phyloP scores from a whole-genome alignment of 2,329 filamentous ascomycete species.

The Byssochlamys sp. region DNA sequence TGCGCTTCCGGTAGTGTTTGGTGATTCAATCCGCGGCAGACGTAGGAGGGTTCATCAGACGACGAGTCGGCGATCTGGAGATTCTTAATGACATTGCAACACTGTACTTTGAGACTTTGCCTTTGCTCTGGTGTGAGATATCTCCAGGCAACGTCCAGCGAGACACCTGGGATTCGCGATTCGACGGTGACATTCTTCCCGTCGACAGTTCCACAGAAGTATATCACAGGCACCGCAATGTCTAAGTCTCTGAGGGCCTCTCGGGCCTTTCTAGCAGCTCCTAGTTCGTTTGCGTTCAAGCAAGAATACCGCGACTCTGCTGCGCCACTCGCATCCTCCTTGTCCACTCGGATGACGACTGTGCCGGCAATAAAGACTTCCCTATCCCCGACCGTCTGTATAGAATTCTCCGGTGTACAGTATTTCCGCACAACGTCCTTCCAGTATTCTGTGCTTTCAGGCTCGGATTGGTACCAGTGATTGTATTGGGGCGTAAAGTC shows the following conservation, averaged over 20 bases:
- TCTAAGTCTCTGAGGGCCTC: constrained; percentile 22
- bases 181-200: constrained; percentile 32
- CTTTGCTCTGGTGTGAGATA: constrained; percentile 27
- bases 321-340: constrained; percentile 15
- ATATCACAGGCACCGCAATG: constrained; percentile 25
- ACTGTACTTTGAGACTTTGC: constrained; percentile 25
- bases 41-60: constrained; percentile 23
- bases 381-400: constrained; percentile 20
- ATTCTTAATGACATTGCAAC: constrained; percentile 23
- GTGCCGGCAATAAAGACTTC: constrained; percentile 28
- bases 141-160: constrained; percentile 30
- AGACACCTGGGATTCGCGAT: constrained; percentile 31
- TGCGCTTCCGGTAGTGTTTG: constrained; percentile 15
- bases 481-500: constrained; percentile 28
- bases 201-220: constrained; percentile 29
- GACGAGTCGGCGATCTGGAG: constrained; percentile 17
- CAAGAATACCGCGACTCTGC: constrained; percentile 23
- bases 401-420: constrained; percentile 23
- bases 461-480: constrained; percentile 23
- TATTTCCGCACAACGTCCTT: constrained; percentile 22
- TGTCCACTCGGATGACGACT: constrained; percentile 29
- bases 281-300: constrained; percentile 29
- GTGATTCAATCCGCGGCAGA: constrained; percentile 24
- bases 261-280: constrained; percentile 25
- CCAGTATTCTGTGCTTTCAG: constrained; percentile 26